Conservation (phyloP, 2,329 filamentous ascomycete species). For the Arthrobotrys entomopaga region DNA sequence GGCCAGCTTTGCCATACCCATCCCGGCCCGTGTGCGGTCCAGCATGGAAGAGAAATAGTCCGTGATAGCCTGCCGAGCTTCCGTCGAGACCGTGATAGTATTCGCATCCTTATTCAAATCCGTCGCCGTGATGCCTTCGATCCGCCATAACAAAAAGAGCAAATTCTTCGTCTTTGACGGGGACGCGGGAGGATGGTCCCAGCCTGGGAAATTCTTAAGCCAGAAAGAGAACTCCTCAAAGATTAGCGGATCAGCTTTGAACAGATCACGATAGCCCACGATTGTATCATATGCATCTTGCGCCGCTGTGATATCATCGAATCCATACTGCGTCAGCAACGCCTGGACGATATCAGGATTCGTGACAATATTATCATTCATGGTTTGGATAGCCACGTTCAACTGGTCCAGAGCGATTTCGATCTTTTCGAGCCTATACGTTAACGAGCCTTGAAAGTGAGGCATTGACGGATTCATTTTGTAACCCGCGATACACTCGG, state of each 20-base stretch:
- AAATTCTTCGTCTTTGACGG: background rate
- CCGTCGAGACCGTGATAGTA: slow-evolving; percentile 10
- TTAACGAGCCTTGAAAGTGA: background rate
- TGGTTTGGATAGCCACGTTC: background rate
- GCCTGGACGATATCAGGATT: background rate
- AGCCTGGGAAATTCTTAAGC: background rate
- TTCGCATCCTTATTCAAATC: background rate
- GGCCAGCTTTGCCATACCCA: background rate
- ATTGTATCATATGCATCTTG: slow-evolving; percentile 10
- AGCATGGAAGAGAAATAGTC: background rate
- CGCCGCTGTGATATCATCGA: slow-evolving; percentile 16
- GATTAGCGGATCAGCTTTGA: background rate
- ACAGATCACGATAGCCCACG: background rate
- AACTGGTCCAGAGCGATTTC: slow-evolving; percentile 16
- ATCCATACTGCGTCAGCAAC: slow-evolving; percentile 2
- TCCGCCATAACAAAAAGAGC: slow-evolving; percentile 5
- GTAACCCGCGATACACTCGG: background rate
- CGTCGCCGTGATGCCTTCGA: slow-evolving; percentile 7
- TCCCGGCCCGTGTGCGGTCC: background rate
- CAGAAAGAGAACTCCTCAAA: slow-evolving; percentile 20
- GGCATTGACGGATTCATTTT: background rate
- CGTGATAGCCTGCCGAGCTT: background rate
- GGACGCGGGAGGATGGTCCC: background rate
- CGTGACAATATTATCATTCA: background rate
- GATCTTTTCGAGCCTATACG: slow-evolving; percentile 9